Percentiles rank a stretch among this genome's conserved stretches.
These are phyloP conservation scores for Solanum clarkiae DNA, from an alignment of 257 asterid genomes.

Conservation along the genomic window DNA sequence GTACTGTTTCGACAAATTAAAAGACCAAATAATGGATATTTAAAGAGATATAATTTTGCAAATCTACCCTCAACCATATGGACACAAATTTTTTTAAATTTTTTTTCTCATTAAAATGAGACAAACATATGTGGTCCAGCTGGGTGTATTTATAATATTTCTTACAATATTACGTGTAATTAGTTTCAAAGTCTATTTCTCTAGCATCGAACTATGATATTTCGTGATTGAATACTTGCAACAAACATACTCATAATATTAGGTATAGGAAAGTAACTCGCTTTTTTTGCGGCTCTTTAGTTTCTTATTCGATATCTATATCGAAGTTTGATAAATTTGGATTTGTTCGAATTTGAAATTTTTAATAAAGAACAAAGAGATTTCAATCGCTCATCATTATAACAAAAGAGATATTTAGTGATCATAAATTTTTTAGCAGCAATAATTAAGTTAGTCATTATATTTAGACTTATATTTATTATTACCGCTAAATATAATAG, in stretches of 20 bases:
- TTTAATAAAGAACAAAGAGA: background rate
- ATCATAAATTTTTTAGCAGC: no score
- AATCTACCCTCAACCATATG: background rate
- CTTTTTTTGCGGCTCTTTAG: rapidly evolving
- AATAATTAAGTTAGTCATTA: no score
- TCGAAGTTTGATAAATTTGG: background rate
- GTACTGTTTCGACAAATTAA: background rate
- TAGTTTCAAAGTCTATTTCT: background rate
- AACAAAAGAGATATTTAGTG: no score
- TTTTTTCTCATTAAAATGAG: background rate
- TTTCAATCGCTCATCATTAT: no score
- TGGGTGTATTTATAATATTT: background rate
- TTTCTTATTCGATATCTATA: background rate
- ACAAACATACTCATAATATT: background rate
- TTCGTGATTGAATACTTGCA: background rate
- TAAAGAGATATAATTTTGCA: background rate
- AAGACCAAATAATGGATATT: background rate
- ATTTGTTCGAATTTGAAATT: background rate
- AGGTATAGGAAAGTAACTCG: background rate
- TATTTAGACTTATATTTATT: no score
- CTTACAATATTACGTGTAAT: background rate
- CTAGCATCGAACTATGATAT: background rate
- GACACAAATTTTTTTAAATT: background rate
- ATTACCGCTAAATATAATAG: no score
- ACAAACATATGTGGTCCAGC: background rate